Evolutionary conservation across 2,329 filamentous ascomycete species (phyloP).

Genomic region (Camptophora hylomeconis): DNA sequence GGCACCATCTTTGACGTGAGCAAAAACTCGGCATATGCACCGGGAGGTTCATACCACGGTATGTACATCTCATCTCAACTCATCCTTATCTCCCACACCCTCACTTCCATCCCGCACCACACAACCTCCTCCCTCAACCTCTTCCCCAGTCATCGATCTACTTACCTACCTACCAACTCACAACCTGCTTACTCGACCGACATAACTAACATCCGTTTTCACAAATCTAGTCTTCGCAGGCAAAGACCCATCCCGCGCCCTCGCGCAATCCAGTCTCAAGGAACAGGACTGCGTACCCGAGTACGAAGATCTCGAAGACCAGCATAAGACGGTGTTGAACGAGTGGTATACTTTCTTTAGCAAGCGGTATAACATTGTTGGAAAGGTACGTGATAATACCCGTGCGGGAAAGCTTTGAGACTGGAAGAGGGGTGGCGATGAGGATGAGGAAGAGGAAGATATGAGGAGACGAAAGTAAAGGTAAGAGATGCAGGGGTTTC

Average conservation of each 20-base stretch:
- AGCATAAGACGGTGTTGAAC: constrained; percentile 70
- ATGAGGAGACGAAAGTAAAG: no score
- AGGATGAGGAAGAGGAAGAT: no score
- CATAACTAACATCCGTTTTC: background rate
- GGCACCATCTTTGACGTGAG: constrained; percentile 91
- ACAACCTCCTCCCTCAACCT: background rate
- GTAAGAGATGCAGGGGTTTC: no score
- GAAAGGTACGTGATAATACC: constrained; percentile 25
- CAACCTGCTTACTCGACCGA: background rate
- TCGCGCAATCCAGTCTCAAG: constrained; percentile 78
- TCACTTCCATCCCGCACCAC: background rate
- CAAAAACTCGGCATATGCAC: constrained; percentile 74
- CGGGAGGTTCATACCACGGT: constrained; percentile 78
- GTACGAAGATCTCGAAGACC: constrained; percentile 70
- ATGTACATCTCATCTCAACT: constrained; percentile 19
- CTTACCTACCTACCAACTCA: constrained; percentile 1
- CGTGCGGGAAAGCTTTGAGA: no score
- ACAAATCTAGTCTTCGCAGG: constrained; percentile 95
- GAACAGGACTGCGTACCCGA: constrained; percentile 68
- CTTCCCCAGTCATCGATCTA: background rate
- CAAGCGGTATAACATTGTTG: constrained; percentile 79
- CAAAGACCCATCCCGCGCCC: constrained; percentile 85
- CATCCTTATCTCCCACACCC: background rate
- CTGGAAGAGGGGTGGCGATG: no score
- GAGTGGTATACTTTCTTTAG: constrained; percentile 97